A percentile compares a stretch with the other conserved stretches of the same genome.
phyloP scores from a whole-genome alignment of 495 filamentous ascomycete genomes.

The Cercophora newfieldiana region DNA sequence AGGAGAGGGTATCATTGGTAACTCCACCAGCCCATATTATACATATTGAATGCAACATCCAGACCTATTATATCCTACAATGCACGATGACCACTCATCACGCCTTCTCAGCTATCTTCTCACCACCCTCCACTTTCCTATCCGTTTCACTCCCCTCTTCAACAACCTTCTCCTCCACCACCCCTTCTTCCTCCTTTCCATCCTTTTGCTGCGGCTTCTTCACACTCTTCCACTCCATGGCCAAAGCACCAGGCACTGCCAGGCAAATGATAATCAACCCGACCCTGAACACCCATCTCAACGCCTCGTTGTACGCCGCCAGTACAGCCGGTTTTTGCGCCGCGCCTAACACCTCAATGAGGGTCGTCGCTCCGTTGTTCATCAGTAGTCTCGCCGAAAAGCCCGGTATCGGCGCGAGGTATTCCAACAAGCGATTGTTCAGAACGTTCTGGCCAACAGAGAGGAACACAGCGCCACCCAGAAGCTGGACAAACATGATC shows the following conservation, averaged over 20 bases:
- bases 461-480: constrained; percentile 65
- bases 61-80: not conserved
- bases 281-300: constrained; percentile 66
- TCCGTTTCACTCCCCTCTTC: constrained; percentile 62
- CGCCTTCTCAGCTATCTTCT: not conserved
- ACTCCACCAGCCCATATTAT: not conserved
- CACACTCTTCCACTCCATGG: constrained; percentile 76
- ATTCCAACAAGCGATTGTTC: constrained; percentile 52
- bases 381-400: constrained; percentile 52
- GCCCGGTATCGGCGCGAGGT: constrained; percentile 46
- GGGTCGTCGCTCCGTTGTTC: constrained; percentile 61
- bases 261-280: constrained; percentile 59
- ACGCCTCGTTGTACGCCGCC: constrained; percentile 64
- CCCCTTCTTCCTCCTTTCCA: constrained; percentile 56
- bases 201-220: constrained; percentile 66
- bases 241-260: constrained; percentile 56
- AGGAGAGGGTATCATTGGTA: not conserved
- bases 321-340: constrained; percentile 52
- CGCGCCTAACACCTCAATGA: constrained; percentile 53
- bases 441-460: constrained; percentile 62
- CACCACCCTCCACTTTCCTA: constrained; percentile 48
- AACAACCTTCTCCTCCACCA: constrained; percentile 65
- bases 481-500: constrained; percentile 60
- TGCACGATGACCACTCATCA: not conserved
- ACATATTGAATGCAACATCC: not conserved